Evolutionary conservation across 352 stramenopile species (phyloP).

Genomic region (Elongisporangium undulatum): DNA sequence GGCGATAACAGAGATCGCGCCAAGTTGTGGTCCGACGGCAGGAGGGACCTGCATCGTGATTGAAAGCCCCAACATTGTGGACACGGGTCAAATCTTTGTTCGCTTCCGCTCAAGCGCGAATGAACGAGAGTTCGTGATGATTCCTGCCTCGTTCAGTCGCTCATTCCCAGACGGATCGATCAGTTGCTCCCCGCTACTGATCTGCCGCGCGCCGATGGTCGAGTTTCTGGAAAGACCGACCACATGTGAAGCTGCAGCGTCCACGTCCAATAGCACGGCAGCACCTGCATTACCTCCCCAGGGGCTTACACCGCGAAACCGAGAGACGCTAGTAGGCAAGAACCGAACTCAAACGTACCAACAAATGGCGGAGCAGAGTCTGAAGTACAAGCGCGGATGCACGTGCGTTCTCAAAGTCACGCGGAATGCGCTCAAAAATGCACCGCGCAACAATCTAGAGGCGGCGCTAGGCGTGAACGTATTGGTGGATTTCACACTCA

Average conservation of each 20-base stretch:
- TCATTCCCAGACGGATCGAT: conserved; percentile 50
- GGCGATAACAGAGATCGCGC: conserved; percentile 48
- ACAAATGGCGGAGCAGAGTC: conserved; percentile 50
- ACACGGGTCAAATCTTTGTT: conserved; percentile 77
- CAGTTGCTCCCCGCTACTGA: conserved; percentile 46
- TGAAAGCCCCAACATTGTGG: conserved; percentile 51
- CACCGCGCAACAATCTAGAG: conserved; percentile 2
- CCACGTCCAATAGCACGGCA: not conserved
- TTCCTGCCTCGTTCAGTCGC: conserved; percentile 50
- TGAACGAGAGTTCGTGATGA: conserved; percentile 56
- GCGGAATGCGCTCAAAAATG: conserved; percentile 13
- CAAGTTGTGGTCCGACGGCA: conserved; percentile 50
- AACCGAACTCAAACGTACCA: conserved; percentile 46
- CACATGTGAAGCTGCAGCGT: conserved; percentile 6
- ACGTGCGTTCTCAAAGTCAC: conserved; percentile 18
- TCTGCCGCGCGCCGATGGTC: conserved; percentile 49
- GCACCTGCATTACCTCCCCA: not conserved
- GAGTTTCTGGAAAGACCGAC: conserved; percentile 47
- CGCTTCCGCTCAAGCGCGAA: conserved; percentile 57
- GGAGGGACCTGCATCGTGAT: conserved; percentile 58
- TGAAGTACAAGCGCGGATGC: conserved; percentile 21
- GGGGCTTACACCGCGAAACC: conserved; percentile 11
- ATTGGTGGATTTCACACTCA: conserved; percentile 69
- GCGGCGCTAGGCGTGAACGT: conserved; percentile 25
- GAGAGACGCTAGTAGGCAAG: conserved; percentile 31